Evolutionary conservation across 2,329 filamentous ascomycete genomes (phyloP).

Genomic region (Corinectria fuckeliana): DNA sequence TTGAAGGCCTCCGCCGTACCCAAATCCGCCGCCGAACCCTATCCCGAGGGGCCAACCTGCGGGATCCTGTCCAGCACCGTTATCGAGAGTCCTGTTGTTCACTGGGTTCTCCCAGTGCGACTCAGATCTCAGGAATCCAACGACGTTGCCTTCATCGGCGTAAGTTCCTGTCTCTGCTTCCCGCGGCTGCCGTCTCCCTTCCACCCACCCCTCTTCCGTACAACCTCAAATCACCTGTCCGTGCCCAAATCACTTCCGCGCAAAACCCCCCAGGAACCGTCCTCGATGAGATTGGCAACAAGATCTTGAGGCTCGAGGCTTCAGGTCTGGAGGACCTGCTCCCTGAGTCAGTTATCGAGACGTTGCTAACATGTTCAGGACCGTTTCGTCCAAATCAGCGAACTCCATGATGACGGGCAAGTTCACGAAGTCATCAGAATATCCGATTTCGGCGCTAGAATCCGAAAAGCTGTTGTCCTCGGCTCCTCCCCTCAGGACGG

Average conservation of each 20-base stretch:
- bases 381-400: slow-evolving; percentile 79
- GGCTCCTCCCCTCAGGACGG: slow-evolving; percentile 53
- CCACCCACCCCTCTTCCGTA: background rate
- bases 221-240: background rate
- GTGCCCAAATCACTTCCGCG: background rate
- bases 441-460: slow-evolving; percentile 77
- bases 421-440: slow-evolving; percentile 80
- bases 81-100: slow-evolving; percentile 75
- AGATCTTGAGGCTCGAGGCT: background rate
- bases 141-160: slow-evolving; percentile 86
- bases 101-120: slow-evolving; percentile 80
- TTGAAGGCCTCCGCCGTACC: slow-evolving; percentile 47
- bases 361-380: slow-evolving; percentile 57
- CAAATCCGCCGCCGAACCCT: slow-evolving; percentile 41
- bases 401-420: slow-evolving; percentile 72
- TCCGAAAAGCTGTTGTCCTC: slow-evolving; percentile 80
- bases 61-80: slow-evolving; percentile 83
- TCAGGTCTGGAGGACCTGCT: background rate
- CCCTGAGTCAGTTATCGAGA: background rate
- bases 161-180: slow-evolving; percentile 51
- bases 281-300: background rate
- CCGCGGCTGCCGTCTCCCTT: background rate
- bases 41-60: slow-evolving; percentile 56
- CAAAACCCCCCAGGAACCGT: background rate
- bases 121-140: slow-evolving; percentile 73